phyloP scores from a whole-genome alignment of 768 basidiomycete genomes.

The Leccinellum albellum region DNA sequence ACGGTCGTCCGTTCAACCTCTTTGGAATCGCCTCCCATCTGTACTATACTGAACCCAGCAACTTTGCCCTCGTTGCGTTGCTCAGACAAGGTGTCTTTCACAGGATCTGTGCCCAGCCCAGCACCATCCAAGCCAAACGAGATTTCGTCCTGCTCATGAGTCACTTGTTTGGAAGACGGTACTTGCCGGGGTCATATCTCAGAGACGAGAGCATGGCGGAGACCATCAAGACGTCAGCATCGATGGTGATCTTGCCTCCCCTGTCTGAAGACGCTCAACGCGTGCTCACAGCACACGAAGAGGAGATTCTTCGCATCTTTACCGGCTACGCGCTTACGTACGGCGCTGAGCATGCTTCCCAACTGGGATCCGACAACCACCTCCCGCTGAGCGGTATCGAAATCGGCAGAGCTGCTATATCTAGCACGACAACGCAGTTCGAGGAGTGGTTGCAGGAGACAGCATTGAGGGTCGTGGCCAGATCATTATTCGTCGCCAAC shows the following conservation, averaged over 20 bases:
- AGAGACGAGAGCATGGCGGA: conserved; percentile 33
- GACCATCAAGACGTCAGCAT: conserved; percentile 46
- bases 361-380: conserved; percentile 40
- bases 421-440: conserved; percentile 26
- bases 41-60: conserved; percentile 67
- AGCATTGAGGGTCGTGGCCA: conserved; percentile 37
- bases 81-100: conserved; percentile 59
- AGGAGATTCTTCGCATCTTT: conserved; percentile 52
- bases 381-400: conserved; percentile 47
- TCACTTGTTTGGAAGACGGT: conserved; percentile 64
- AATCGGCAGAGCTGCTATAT: conserved; percentile 16
- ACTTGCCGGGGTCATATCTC: conserved; percentile 44
- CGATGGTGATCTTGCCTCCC: conserved; percentile 52
- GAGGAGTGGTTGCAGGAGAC: conserved; percentile 35
- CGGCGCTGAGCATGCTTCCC: conserved; percentile 34
- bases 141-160: conserved; percentile 54
- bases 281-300: conserved; percentile 45
- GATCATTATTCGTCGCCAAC: conserved; percentile 63
- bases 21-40: conserved; percentile 52
- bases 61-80: conserved; percentile 59
- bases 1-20: conserved; percentile 56
- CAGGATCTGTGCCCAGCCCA: conserved; percentile 44
- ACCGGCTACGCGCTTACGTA: conserved; percentile 51
- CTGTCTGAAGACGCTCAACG: conserved; percentile 38
- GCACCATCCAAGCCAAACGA: conserved; percentile 39